Percentiles rank a stretch among this genome's conserved stretches.
Evolutionary conservation across 2,329 filamentous ascomycete species (phyloP).

Genomic region (Zarea fungicola): DNA sequence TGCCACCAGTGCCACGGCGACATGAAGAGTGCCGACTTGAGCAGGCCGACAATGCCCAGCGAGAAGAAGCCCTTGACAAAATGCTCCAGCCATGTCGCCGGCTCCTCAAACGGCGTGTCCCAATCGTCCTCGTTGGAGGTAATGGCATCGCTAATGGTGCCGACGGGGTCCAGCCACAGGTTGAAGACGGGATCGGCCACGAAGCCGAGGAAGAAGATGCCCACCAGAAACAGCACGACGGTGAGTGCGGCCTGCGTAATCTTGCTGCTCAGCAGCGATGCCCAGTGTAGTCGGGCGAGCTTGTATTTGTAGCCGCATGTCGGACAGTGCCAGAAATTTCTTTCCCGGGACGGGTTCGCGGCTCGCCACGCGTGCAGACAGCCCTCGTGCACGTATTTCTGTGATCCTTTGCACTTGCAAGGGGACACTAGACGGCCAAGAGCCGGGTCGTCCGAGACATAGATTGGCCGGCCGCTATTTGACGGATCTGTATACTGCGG

Average conservation of each 20-base stretch:
- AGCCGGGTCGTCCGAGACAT: constrained; percentile 68
- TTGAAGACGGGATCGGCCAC: constrained; percentile 89
- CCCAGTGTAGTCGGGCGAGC: constrained; percentile 71
- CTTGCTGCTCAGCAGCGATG: constrained; percentile 61
- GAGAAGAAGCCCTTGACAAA: constrained; percentile 89
- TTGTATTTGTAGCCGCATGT: constrained; percentile 83
- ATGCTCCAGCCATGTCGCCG: constrained; percentile 69
- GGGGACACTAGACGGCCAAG: constrained; percentile 78
- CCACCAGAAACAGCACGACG: constrained; percentile 60
- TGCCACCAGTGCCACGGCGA: constrained; percentile 75
- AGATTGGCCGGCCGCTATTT: constrained; percentile 40
- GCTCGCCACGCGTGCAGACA: constrained; percentile 82
- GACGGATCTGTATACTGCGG: constrained; percentile 40
- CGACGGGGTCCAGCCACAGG: constrained; percentile 74
- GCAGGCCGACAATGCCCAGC: constrained; percentile 76
- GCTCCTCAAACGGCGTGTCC: constrained; percentile 40
- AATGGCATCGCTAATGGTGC: constrained; percentile 50
- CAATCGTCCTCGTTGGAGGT: constrained; percentile 35
- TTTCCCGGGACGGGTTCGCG: constrained; percentile 56
- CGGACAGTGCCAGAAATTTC: constrained; percentile 82
- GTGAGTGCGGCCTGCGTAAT: constrained; percentile 67
- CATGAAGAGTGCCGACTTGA: constrained; percentile 72
- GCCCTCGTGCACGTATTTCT: constrained; percentile 89
- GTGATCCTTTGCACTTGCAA: constrained; percentile 88
- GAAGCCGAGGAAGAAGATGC: constrained; percentile 82